Evolutionary conservation across 2,329 filamentous ascomycete species (phyloP), one percentile per base, ranked within the genome.

Genomic region (Trichophaea hybrida): DNA sequence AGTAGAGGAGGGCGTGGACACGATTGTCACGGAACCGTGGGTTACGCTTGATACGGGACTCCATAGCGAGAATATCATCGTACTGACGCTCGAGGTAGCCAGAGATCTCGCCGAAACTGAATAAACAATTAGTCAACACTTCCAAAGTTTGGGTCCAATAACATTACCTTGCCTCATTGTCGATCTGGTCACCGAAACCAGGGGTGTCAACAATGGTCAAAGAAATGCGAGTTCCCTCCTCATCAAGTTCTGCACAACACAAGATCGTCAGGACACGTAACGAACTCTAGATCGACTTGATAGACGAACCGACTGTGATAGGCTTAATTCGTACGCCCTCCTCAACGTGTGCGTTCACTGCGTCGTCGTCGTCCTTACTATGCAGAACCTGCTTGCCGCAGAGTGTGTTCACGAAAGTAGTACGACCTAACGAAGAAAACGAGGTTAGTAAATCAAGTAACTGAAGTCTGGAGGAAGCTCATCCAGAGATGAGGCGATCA

Each of bases 11-110:
- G 68, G 90, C 93, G 72, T 98, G 93, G 53, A 98, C 88, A 77
- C 93, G 88, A 78, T 98, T 97, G 77, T 98, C 93, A 72, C 93
- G 85, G 85, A 98, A 98, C 71, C 93, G 85, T 69, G 93, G 93
- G 79, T 98, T 98, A 89, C 93, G 93, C 87, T 98, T 98, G 80
- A 98, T 98, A 79, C 93, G 88, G 70, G 93, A 97, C 78, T 98
- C 93, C 78, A 97, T 91, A 64, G 93, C 91, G 69, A 98, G 82
- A 79, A 98, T 97, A 74, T 97, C 90, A 75, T 98, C 93, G 75
- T 97, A 97, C 82, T 98, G 91, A 77, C 91, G 84, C 80, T 98
- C 93, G 70, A 98, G 87, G 76, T 94, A 96, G 69, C 90, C 91
- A 69, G 95, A 90, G 71, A 98, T 98, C 76, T 97, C 93, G 69